Conservation (phyloP, 2,329 filamentous ascomycete species). For the Cytospora schulzeri region DNA sequence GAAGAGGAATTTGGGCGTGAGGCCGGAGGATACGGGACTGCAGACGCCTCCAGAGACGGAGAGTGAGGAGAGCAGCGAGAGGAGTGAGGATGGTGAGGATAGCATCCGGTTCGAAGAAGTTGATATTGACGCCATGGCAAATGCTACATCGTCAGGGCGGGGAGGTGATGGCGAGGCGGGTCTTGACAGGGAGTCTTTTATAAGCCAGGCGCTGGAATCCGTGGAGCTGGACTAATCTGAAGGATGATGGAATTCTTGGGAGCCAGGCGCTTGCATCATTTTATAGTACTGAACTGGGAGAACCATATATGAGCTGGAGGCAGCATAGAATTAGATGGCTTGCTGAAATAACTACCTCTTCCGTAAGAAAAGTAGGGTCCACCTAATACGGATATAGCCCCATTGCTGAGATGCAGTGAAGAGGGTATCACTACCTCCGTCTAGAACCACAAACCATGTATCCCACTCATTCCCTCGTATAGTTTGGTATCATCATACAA, state of each 20-base stretch:
- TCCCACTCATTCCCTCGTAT: not conserved
- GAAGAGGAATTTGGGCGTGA: slow-evolving; percentile 47
- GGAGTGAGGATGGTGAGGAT: slow-evolving; percentile 44
- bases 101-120: slow-evolving; percentile 25
- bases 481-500: not conserved
- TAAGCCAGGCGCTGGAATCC: slow-evolving; percentile 36
- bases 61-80: slow-evolving; percentile 46
- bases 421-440: slow-evolving; percentile 5
- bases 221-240: slow-evolving; percentile 37
- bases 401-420: not conserved
- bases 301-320: not conserved
- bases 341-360: not conserved
- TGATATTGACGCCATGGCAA: slow-evolving; percentile 6
- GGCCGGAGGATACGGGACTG: slow-evolving; percentile 39
- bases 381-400: not conserved
- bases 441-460: not conserved
- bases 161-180: slow-evolving; percentile 1
- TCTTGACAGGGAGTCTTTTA: slow-evolving; percentile 32
- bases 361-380: not conserved
- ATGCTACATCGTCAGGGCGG: not conserved
- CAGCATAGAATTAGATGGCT: not conserved
- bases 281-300: not conserved
- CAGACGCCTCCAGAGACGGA: slow-evolving; percentile 58
- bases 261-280: not conserved
- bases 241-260: not conserved